Percentiles rank a stretch among this genome's conserved stretches.
phyloP scores from a whole-genome alignment of 176 grass and related monocot species.

The Phoenix roebelenii region DNA sequence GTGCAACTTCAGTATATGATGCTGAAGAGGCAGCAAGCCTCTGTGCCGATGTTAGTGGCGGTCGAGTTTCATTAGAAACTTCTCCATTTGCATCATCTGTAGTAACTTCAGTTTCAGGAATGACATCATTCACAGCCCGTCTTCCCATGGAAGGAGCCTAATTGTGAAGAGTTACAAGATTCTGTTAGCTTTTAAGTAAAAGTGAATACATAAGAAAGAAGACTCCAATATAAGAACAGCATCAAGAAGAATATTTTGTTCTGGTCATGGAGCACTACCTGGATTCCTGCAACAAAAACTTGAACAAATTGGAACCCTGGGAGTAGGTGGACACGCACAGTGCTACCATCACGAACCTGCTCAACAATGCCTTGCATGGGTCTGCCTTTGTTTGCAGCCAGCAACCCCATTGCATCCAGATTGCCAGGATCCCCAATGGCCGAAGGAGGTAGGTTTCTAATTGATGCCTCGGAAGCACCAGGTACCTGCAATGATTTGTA shows the following conservation, averaged over 20 bases:
- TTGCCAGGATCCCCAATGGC: constrained; percentile 83
- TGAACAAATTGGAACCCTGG: constrained; percentile 90
- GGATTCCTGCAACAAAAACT: constrained; percentile 91
- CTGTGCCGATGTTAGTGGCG: constrained; percentile 71
- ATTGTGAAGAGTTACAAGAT: constrained; percentile 12
- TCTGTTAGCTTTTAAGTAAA: constrained; percentile 1
- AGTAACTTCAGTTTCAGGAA: constrained; percentile 34
- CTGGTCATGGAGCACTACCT: constrained; percentile 26
- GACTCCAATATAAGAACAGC: too few relatives aligned
- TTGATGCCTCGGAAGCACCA: constrained; percentile 63
- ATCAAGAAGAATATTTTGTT: neutral
- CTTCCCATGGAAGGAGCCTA: constrained; percentile 93
- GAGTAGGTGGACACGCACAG: constrained; percentile 78
- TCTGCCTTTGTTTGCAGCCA: constrained; percentile 74
- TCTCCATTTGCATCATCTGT: constrained; percentile 50
- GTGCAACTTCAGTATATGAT: constrained; percentile 47
- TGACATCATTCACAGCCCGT: constrained; percentile 33
- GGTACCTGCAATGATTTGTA: constrained; percentile 32
- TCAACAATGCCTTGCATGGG: constrained; percentile 86
- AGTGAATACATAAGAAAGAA: neutral
- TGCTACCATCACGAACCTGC: constrained; percentile 92
- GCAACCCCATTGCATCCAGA: constrained; percentile 85
- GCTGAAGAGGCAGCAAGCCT: constrained; percentile 60
- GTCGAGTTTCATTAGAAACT: constrained; percentile 37
- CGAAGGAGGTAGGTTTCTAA: constrained; percentile 92